These are phyloP conservation scores for Mortierella sp. DNA, from an alignment of 371 early-diverging fungal species.

Conservation along the genomic window DNA sequence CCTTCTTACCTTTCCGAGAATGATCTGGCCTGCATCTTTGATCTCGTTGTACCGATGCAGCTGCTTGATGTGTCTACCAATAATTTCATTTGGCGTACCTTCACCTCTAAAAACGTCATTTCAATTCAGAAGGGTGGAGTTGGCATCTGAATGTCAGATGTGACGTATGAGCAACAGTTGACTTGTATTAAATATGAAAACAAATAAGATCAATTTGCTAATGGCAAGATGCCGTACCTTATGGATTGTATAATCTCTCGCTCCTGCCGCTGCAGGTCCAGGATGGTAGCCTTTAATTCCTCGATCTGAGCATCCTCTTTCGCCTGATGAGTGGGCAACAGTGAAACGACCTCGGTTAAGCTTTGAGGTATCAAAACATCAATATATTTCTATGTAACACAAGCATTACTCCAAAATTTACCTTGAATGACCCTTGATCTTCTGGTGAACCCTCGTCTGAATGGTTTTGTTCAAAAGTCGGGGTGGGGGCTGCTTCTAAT, in stretches of 20 bases:
- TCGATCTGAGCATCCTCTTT: slow-evolving; percentile 38
- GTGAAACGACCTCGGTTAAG: neutral
- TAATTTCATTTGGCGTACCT: slow-evolving; percentile 45
- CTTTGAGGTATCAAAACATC: neutral
- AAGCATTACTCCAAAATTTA: slow-evolving; percentile 6
- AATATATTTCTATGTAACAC: neutral
- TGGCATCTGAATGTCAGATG: neutral
- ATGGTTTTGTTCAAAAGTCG: neutral
- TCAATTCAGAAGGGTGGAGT: neutral
- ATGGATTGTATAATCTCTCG: slow-evolving; percentile 36
- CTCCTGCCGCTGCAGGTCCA: slow-evolving; percentile 30
- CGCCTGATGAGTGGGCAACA: slow-evolving; percentile 12
- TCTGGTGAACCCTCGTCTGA: slow-evolving; percentile 5
- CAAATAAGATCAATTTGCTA: neutral
- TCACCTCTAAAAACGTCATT: slow-evolving; percentile 31
- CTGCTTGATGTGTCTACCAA: slow-evolving; percentile 41
- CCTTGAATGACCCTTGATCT: slow-evolving; percentile 9
- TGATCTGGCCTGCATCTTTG: slow-evolving; percentile 54
- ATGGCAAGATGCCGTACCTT: slow-evolving; percentile 13
- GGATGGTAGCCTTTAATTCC: slow-evolving; percentile 39
- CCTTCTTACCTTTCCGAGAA: slow-evolving; percentile 53
- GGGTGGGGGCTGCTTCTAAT: neutral
- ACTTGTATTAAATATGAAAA: neutral
- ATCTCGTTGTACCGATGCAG: slow-evolving; percentile 54
- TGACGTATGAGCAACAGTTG: neutral